Base-by-base conservation (phyloP, 2,329 filamentous ascomycete species). In the Cladophialophora chaetospira region DNA sequence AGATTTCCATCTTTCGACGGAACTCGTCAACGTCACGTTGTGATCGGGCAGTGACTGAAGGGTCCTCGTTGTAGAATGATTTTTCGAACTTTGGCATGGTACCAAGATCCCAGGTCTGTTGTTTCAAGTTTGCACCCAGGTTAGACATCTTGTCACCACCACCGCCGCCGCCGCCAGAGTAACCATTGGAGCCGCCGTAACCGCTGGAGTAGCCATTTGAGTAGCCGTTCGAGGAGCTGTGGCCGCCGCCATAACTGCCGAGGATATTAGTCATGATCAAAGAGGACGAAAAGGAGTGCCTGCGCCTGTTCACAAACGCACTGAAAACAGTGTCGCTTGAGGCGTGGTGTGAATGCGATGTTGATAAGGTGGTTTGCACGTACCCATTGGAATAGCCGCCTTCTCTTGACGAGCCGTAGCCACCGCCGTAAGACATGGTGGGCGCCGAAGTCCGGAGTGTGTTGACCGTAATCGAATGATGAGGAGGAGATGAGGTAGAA, bases 11-110 rank as follows among this genome's bases (percentile, higher is more conserved):
- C 70, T 90, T 85, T 70, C 84, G 85, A 71, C 94, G 89, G 82
- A 96, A 99, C 54, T 86, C 88, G 25, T 92, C 88, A 56, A 99
- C 88, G 62, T 97, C 93, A 55, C 84, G 83, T 38, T 83, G 73
- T 10, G 90, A 86, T 70, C 94, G 89, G 68, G 75, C 80, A 61
- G 85, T 76, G 60, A 99, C 93, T 58, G 85, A 84, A 28, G 87
- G 82, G 71, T 94, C 87, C 77, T 97, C 94, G 80, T 97, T 96
- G 84, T 99, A 99, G 79, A 99, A 99, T 6, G 89, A 92, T 79
- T 99, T 99, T 74, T 99, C 94, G 78, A 99, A 99, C 77, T 97
- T 97, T 68, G 94, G 93, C 43, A 99, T 71, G 5, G 86, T 74
- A 69, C 74, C 80, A 52, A 94, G 68, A 72, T 99, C 94, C 89